phyloP scores from a whole-genome alignment of 352 stramenopile species.

The Phytophthora fragariaefolia region DNA sequence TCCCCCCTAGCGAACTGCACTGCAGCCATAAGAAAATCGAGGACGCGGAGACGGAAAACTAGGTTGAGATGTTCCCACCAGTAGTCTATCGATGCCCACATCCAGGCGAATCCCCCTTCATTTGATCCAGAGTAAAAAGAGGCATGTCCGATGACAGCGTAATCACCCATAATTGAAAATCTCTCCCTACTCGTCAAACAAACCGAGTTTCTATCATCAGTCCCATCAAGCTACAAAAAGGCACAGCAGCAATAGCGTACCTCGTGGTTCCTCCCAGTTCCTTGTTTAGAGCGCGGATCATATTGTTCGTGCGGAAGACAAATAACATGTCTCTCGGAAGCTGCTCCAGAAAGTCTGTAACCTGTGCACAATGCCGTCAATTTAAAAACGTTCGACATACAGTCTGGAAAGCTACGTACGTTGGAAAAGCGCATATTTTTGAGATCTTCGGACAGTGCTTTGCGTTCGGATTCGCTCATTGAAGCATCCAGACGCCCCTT shows the following conservation, averaged over 20 bases:
- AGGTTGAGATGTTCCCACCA: conserved; percentile 78
- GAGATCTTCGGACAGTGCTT: conserved; percentile 64
- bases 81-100: conserved; percentile 45
- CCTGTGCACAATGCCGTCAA: conserved; percentile 37
- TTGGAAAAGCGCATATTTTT: conserved; percentile 71
- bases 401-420: conserved; percentile 37
- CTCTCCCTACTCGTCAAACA: conserved; percentile 51
- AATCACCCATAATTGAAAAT: conserved; percentile 80
- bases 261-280: conserved; percentile 80
- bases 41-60: conserved; percentile 57
- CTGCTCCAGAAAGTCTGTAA: conserved; percentile 85
- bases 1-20: conserved; percentile 49
- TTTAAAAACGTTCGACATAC: background rate
- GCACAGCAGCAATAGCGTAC: conserved; percentile 24
- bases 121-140: conserved; percentile 39
- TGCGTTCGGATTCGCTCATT: conserved; percentile 76
- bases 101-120: conserved; percentile 5
- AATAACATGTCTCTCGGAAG: conserved; percentile 92
- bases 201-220: conserved; percentile 15
- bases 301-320: conserved; percentile 92
- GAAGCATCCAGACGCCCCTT: conserved; percentile 60
- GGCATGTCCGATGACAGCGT: conserved; percentile 70
- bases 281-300: conserved; percentile 92
- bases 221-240: background rate
- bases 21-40: conserved; percentile 60